phyloP scores from a whole-genome alignment of 2,329 filamentous ascomycete genomes.

The Venturia aucupariae region DNA sequence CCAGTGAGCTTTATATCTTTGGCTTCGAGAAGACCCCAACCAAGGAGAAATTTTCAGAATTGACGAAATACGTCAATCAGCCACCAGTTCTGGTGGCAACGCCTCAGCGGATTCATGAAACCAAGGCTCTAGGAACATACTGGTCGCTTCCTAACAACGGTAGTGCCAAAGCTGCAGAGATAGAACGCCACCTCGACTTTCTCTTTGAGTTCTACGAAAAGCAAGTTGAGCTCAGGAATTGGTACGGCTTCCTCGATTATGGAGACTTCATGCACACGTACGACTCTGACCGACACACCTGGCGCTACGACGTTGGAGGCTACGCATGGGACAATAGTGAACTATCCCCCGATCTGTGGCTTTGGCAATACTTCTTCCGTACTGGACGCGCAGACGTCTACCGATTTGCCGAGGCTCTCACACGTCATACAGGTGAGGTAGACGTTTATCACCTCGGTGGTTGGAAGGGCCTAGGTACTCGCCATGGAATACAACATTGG shows the following conservation, averaged over 20 bases:
- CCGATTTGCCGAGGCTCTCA: conserved; percentile 49
- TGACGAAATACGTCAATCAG: conserved; percentile 39
- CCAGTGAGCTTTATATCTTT: conserved; percentile 47
- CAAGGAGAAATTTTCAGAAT: conserved; percentile 34
- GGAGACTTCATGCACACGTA: conserved; percentile 57
- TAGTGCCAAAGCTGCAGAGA: conserved; percentile 26
- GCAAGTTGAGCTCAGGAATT: conserved; percentile 48
- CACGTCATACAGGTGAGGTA: conserved; percentile 51
- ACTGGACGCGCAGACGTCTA: conserved; percentile 50
- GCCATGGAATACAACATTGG: conserved; percentile 55
- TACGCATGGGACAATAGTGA: conserved; percentile 59
- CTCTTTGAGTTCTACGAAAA: conserved; percentile 46
- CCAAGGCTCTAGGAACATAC: conserved; percentile 46
- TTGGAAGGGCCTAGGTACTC: conserved; percentile 51
- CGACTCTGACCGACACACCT: conserved; percentile 48
- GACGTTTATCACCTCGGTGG: conserved; percentile 52
- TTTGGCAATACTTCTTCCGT: conserved; percentile 54
- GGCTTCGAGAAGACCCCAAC: conserved; percentile 46
- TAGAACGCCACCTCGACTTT: conserved; percentile 48
- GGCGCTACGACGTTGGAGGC: conserved; percentile 55
- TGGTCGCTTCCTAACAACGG: conserved; percentile 38
- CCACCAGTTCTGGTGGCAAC: conserved; percentile 44
- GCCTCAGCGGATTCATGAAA: conserved; percentile 41
- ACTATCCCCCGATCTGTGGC: conserved; percentile 52
- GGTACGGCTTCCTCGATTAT: conserved; percentile 56